These are phyloP conservation scores for Cyberlindnera lachancei DNA, from an alignment of 805 yeast genomes.

Conservation along the genomic window DNA sequence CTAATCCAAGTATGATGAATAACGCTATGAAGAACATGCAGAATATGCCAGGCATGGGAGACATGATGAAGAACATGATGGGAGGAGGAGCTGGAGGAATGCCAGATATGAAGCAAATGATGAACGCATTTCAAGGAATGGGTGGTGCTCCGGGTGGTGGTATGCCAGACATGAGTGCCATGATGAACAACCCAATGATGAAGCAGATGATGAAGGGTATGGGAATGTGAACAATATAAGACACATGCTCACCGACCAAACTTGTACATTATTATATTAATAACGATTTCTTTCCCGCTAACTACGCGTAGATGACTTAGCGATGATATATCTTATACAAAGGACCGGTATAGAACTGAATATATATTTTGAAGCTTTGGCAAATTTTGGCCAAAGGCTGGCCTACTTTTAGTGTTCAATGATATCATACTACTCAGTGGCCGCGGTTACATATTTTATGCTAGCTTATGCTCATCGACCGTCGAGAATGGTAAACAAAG, in stretches of 20 bases:
- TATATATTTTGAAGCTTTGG: too few relatives aligned
- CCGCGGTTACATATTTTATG: too few relatives aligned
- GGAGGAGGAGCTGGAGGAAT: conserved; percentile 45
- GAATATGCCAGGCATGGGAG: conserved; percentile 28
- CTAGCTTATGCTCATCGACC: too few relatives aligned
- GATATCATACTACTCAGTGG: too few relatives aligned
- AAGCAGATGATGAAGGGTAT: conserved; percentile 43
- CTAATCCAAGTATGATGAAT: conserved; percentile 71
- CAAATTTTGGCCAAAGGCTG: too few relatives aligned
- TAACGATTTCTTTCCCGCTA: too few relatives aligned
- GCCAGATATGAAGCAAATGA: conserved; percentile 60
- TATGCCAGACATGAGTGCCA: conserved; percentile 51
- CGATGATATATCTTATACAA: too few relatives aligned
- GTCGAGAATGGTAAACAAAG: too few relatives aligned
- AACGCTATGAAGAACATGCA: conserved; percentile 51
- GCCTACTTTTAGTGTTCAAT: too few relatives aligned
- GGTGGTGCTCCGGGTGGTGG: conserved; percentile 47
- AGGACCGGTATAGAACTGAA: too few relatives aligned
- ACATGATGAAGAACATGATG: conserved; percentile 53
- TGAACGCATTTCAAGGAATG: conserved; percentile 46
- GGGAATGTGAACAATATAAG: conserved; percentile 22
- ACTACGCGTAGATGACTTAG: too few relatives aligned
- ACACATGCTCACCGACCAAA: background rate
- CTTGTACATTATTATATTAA: too few relatives aligned
- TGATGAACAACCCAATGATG: conserved; percentile 37